Evolutionary conservation across 352 stramenopile species (phyloP).

Genomic region (Phytophthora kernoviae): DNA sequence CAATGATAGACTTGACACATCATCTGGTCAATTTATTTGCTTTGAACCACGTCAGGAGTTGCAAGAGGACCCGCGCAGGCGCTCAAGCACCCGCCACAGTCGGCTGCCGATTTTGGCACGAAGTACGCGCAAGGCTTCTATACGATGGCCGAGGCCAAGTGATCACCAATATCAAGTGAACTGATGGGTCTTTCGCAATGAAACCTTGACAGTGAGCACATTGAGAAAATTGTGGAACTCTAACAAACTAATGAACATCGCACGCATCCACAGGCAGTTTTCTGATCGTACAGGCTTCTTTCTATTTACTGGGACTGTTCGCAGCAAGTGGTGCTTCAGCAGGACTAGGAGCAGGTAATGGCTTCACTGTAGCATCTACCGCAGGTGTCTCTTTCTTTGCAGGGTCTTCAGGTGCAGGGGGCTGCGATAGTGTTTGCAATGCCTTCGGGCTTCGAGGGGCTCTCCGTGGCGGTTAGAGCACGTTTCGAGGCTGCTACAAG

Average conservation of each 20-base stretch:
- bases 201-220: neutral
- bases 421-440: neutral
- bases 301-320: neutral
- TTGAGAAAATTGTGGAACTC: conserved; percentile 4
- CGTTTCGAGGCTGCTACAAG: conserved; percentile 47
- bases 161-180: conserved; percentile 1
- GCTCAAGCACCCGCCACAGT: conserved; percentile 70
- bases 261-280: conserved; percentile 13
- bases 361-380: conserved; percentile 4
- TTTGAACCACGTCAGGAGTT: conserved; percentile 44
- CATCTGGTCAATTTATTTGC: neutral
- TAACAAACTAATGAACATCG: conserved; percentile 26
- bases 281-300: neutral
- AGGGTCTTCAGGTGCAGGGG: neutral
- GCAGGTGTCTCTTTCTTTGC: conserved; percentile 12
- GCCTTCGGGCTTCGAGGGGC: conserved; percentile 12
- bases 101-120: conserved; percentile 72
- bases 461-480: conserved; percentile 22
- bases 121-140: conserved; percentile 87
- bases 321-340: neutral
- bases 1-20: neutral
- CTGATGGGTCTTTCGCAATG: neutral
- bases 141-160: conserved; percentile 85
- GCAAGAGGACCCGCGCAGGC: conserved; percentile 76
- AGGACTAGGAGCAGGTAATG: neutral